phyloP scores from a whole-genome alignment of 768 basidiomycete genomes.

The Phaeolepiota aurea region DNA sequence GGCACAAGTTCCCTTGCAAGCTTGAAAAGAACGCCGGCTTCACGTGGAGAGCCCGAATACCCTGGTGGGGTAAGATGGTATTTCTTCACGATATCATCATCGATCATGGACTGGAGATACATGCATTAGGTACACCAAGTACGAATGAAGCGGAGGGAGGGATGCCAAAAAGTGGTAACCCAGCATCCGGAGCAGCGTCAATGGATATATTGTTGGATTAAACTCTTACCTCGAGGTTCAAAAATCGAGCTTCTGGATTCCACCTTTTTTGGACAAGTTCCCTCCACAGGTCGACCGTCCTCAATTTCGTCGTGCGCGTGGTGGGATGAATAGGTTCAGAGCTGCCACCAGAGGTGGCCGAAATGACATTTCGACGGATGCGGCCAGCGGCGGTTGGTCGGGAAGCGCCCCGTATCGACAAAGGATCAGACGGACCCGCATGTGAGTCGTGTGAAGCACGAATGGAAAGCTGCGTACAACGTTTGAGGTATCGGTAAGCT shows the following conservation, averaged over 20 bases:
- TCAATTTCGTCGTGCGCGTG: slow-evolving; percentile 11
- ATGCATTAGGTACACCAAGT: slow-evolving; percentile 10
- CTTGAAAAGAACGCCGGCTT: slow-evolving; percentile 85
- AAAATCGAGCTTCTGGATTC: slow-evolving; percentile 57
- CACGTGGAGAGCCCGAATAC: slow-evolving; percentile 49
- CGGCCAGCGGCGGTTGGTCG: slow-evolving; percentile 41
- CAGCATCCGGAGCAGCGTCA: too few relatives aligned
- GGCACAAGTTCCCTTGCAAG: slow-evolving; percentile 74
- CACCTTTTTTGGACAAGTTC: slow-evolving; percentile 68
- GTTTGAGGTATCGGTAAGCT: slow-evolving; percentile 28
- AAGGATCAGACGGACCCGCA: slow-evolving; percentile 38
- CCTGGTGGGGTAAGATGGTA: slow-evolving; percentile 69
- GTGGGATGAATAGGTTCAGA: not conserved
- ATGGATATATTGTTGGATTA: too few relatives aligned
- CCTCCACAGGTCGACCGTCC: slow-evolving; percentile 62
- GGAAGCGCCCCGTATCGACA: slow-evolving; percentile 62
- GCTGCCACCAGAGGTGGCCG: not conserved
- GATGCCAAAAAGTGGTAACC: too few relatives aligned
- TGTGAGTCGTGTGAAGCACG: slow-evolving; percentile 23
- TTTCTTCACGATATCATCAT: slow-evolving; percentile 70
- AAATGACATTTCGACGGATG: slow-evolving; percentile 47
- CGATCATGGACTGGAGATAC: slow-evolving; percentile 55
- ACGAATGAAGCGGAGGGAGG: slow-evolving; percentile 7
- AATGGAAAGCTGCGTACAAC: slow-evolving; percentile 22
- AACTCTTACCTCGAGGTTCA: slow-evolving; percentile 74